Base-by-base conservation (phyloP, 2,329 filamentous ascomycete genomes). In the Neonectria hederae region DNA sequence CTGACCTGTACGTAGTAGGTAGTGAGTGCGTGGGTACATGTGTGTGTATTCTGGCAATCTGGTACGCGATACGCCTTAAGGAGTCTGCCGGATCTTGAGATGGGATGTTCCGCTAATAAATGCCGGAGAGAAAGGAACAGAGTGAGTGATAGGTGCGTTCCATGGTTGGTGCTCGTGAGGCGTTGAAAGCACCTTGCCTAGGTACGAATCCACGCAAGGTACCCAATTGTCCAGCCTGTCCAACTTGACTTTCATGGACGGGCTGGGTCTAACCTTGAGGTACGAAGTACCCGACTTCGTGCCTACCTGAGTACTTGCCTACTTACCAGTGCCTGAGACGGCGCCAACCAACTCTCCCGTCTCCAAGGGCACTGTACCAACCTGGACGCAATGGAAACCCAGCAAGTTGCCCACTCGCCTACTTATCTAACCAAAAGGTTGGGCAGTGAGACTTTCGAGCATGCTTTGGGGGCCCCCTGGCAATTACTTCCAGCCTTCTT, bases 51-150 rank as follows among this genome's bases (percentile, higher is more conserved):
- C 45, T n/a, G n/a, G n/a, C n/a, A n/a, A n/a, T n/a, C n/a, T n/a
- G n/a, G 57, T 56, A 38, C 38, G 53, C 35, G 51, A 10, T 38
- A 48, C 43, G 55, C 61, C 61, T 63, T 49, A 59, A 55, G 61
- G 8, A 28, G 28, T 28, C 43, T 59, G 61, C 51, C 49, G 51
- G 45, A 59, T 55, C 55, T 51, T 42, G 55, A 59, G 61, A 43
- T 54, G 26, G 61, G 61, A 52, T 51, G n/a, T 17, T 49, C 46
- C 14, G 46, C 11, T 30, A 13, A 30, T 59, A 55, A 59, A 55
- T 63, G 61, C 35, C 59, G 35, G 28, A 54, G 40, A 9, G 38
- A 42, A 59, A 30, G 61, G 61, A 35, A 54, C 49, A 51, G 6
- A 26, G 24, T 26, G 43, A 35, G 54, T 56, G 22, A 51, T 62